Evolutionary conservation across 208 protist genomes (phyloP).

Genomic region (Leishmania amazonensis): DNA sequence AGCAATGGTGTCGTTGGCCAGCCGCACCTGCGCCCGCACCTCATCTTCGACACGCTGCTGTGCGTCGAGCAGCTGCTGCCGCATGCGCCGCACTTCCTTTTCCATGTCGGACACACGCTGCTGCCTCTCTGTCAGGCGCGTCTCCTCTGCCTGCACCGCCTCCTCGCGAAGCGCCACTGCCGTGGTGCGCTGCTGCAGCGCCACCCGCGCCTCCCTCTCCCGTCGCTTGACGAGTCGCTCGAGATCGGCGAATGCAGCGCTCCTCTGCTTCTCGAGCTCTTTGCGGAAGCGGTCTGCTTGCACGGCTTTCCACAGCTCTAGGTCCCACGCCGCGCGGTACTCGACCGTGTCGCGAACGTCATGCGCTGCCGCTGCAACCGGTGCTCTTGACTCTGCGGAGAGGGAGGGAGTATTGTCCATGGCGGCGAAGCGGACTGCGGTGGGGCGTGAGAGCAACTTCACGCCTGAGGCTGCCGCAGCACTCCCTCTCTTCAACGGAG

Average conservation of each 20-base stretch:
- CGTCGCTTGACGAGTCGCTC: slow-evolving; percentile 31
- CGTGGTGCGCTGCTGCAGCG: slow-evolving; percentile 23
- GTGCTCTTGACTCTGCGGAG: neutral
- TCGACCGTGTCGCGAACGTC: slow-evolving; percentile 77
- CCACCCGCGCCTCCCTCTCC: slow-evolving; percentile 40
- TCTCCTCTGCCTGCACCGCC: slow-evolving; percentile 38
- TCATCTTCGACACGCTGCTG: slow-evolving; percentile 76
- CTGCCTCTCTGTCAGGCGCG: slow-evolving; percentile 37
- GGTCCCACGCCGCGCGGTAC: slow-evolving; percentile 86
- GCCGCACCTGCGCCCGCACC: slow-evolving; percentile 67
- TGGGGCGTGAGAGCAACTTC: neutral
- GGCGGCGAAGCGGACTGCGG: neutral
- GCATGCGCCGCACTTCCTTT: slow-evolving; percentile 50
- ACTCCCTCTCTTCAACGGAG: neutral
- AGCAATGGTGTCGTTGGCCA: slow-evolving; percentile 74
- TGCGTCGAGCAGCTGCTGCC: slow-evolving; percentile 68
- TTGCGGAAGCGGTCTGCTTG: slow-evolving; percentile 70
- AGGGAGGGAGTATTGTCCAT: neutral
- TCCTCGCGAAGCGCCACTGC: slow-evolving; percentile 33
- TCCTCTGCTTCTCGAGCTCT: slow-evolving; percentile 56
- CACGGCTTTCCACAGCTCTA: slow-evolving; percentile 88
- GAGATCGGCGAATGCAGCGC: slow-evolving; percentile 43
- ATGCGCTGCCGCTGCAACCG: neutral
- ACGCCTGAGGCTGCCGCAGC: neutral
- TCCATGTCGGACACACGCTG: slow-evolving; percentile 55